Base-by-base conservation (phyloP, 371 early-diverging fungal species). In the Mortierella sp. region DNA sequence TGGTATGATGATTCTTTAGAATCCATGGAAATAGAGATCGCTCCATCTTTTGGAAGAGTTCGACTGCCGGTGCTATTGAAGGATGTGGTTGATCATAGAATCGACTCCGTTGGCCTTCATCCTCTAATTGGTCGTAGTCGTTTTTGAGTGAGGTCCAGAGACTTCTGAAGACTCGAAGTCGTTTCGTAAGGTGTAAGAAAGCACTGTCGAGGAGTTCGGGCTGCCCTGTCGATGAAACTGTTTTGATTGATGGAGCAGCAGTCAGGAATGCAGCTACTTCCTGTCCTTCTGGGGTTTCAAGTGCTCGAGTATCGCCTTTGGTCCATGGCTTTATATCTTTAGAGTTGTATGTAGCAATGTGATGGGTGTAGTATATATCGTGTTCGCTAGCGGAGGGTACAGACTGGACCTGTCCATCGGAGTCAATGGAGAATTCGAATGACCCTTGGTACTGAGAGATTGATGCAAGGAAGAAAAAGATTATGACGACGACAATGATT, bases 381-480 rank as follows among this genome's bases (percentile, higher is more conserved):
- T 67, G 40, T 16, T 70, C 72, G 4, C 52, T 19, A 38, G 33
- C 47, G 6, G 58, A n/a, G 19, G 67, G 67, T 8, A 67, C 47
- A 6, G 76, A 63, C 60, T 81, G 72, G 55, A 81, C 72, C 36
- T 72, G 66, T 22, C 76, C 82, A 40, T 81, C 72, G n/a, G 75
- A 76, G 45, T 75, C 82, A 24, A 76, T 81, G 8, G 76, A 69
- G 57, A 72, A 71, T 15, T 76, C 76, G 58, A 72, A 47, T 8
- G 76, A 72, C 50, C 76, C 82, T 3, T 76, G 76, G 63, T 75
- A 81, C 8, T 76, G 72, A 11, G 82, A 81, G 21, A 72, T 63
- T 19, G 82, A 81, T 7, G 72, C 82, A 10, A 81, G 67, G 28
- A 76, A n/a, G 58, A 81, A 71, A 57, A 81, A 79, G 58, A 74